A percentile compares a stretch with the other conserved stretches of the same genome.
These are phyloP conservation scores for Discostella stelligera DNA, from an alignment of 352 stramenopile genomes.

Conservation along the genomic window DNA sequence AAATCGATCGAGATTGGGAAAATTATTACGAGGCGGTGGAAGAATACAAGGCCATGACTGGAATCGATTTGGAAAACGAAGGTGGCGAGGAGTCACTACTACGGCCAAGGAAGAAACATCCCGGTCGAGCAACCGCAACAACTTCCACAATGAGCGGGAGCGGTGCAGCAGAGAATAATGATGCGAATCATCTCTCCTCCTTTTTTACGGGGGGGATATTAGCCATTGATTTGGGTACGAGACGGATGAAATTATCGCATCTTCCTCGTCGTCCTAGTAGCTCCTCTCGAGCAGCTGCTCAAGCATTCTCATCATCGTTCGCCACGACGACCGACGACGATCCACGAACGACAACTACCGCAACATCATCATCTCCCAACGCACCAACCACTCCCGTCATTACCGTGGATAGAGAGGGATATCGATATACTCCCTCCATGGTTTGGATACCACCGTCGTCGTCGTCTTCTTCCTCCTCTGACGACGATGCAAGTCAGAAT, in stretches of 20 bases:
- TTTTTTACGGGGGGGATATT: slow-evolving; percentile 39
- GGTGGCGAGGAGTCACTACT: not conserved
- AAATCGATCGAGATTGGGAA: slow-evolving; percentile 79
- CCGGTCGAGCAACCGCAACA: not conserved
- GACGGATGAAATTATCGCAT: slow-evolving; percentile 43
- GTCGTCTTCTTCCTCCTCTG: not conserved
- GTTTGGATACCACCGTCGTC: slow-evolving; percentile 30
- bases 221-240: slow-evolving; percentile 42
- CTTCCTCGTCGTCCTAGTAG: not conserved
- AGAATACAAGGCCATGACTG: slow-evolving; percentile 58
- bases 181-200: slow-evolving; percentile 10
- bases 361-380: not conserved
- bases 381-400: slow-evolving; percentile 15
- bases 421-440: slow-evolving; percentile 36
- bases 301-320: not conserved
- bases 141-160: slow-evolving; percentile 1
- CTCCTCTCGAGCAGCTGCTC: not conserved
- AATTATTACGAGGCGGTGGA: slow-evolving; percentile 75
- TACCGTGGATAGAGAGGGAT: slow-evolving; percentile 41
- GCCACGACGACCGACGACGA: not conserved
- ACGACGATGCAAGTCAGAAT: not conserved
- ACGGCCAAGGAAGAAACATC: no score
- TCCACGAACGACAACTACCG: not conserved
- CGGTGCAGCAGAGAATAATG: not conserved
- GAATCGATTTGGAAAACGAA: slow-evolving; percentile 18